Percentiles rank a stretch among this genome's conserved stretches.
Evolutionary conservation across 2,329 filamentous ascomycete species (phyloP).

Genomic region (Neurospora sp.): DNA sequence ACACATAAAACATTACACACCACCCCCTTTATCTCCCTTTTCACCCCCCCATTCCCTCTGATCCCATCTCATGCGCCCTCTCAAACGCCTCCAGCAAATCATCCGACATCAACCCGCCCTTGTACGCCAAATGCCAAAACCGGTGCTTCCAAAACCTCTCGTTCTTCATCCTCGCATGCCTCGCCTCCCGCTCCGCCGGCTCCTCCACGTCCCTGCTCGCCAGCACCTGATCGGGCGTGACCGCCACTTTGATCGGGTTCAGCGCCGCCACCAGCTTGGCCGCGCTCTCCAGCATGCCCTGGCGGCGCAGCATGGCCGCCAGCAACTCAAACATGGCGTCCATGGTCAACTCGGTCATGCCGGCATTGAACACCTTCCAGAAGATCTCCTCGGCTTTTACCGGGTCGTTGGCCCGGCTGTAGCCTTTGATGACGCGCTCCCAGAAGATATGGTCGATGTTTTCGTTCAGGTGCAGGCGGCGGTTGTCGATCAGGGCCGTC

Average conservation of each 20-base stretch:
- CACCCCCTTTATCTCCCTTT: not conserved
- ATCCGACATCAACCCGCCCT: slow-evolving; percentile 27
- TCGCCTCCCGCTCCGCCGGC: slow-evolving; percentile 5
- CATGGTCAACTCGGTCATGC: slow-evolving; percentile 30
- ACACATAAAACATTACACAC: not conserved
- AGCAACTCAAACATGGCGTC: slow-evolving; percentile 35
- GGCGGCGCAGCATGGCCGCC: slow-evolving; percentile 15
- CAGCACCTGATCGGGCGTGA: not conserved
- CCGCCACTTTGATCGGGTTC: slow-evolving; percentile 15
- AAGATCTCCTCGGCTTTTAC: slow-evolving; percentile 40
- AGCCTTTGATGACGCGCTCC: slow-evolving; percentile 61
- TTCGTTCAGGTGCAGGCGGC: slow-evolving; percentile 30
- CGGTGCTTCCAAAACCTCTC: slow-evolving; percentile 36
- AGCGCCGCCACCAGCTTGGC: slow-evolving; percentile 18
- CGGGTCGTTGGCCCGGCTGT: slow-evolving; percentile 44
- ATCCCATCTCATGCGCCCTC: not conserved
- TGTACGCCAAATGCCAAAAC: slow-evolving; percentile 39
- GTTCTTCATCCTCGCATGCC: slow-evolving; percentile 1
- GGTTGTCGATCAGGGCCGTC: slow-evolving; percentile 50
- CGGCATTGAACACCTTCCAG: slow-evolving; percentile 30
- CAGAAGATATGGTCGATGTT: slow-evolving; percentile 54
- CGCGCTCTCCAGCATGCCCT: slow-evolving; percentile 16
- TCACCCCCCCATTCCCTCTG: not conserved
- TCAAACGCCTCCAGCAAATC: slow-evolving; percentile 6
- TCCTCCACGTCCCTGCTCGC: slow-evolving; percentile 7